Base-by-base conservation (phyloP, 2,329 filamentous ascomycete species). In the Ramichloridium luteum region DNA sequence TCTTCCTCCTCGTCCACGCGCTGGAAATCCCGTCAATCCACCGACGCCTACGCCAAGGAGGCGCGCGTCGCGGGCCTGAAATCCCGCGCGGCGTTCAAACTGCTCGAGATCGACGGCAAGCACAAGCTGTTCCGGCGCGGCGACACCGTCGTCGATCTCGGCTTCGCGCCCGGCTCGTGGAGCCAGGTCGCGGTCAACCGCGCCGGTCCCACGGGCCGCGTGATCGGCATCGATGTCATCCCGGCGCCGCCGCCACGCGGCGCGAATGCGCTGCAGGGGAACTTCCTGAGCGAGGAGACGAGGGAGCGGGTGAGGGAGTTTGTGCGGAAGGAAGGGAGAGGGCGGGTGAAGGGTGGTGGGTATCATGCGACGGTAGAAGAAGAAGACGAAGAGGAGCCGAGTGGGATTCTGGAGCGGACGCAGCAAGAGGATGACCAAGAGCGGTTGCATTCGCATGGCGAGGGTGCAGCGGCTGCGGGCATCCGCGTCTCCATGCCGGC, bases 201-300 rank as follows among this genome's bases (percentile, higher is more conserved):
- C 31, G 93, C 83, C 4, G 68, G 71, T 38, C 86, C 86, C 0
- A 60, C 70, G 27, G 50, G 50, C n/a, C 73, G 79, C 26, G 77
- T 98, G 9, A 65, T 98, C 16, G 92, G 90, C 8, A 88, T 98
- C 48, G 90, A 98, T 55, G 71, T 98, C 31, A 84, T 98, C 43
- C 90, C 90, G 4, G 83, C 85, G 1, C 80, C 88, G 53, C 88
- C 92, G 4, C 90, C 90, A 0, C 75, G 72, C 49, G 90, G 90
- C 13, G 85, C 93, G n/a, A 86, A 82, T 16, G 84, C 84, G 2
- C 85, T 98, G 35, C 90, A 98, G 58, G 90, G 92, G 28, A 82
- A 98, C 54, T 96, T 98, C 44, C 64, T 96, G 25, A 80, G 77
- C 4, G 68, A 74, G 0, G 58, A 61, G 2, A 77, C 94, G n/a